Evolutionary conservation across 345 rosid genomes (phyloP).

Genomic region (Acer saccharum): DNA sequence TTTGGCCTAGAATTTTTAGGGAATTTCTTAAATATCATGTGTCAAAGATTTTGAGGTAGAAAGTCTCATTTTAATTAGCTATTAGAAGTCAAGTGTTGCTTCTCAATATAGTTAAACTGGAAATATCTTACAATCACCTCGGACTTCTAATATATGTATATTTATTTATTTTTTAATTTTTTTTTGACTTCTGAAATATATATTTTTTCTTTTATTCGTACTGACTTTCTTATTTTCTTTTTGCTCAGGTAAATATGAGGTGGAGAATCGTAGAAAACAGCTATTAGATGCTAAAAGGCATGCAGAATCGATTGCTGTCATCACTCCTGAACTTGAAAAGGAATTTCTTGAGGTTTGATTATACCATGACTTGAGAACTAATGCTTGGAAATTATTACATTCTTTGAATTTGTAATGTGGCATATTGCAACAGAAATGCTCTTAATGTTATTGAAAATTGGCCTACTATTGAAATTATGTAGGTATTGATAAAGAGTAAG

Average conservation of each 20-base stretch:
- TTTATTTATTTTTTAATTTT: no score
- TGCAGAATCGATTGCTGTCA: constrained; percentile 75
- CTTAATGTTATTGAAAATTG: background rate
- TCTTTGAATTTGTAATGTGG: background rate
- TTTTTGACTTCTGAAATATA: no score
- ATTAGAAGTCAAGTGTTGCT: background rate
- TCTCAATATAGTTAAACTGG: background rate
- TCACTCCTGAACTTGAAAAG: constrained; percentile 80
- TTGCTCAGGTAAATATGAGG: constrained; percentile 65
- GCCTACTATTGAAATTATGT: background rate
- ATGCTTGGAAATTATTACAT: background rate
- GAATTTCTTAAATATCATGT: background rate
- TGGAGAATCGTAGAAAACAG: constrained; percentile 46
- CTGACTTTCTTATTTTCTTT: constrained; percentile 15
- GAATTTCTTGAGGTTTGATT: constrained; percentile 71
- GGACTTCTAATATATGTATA: no score
- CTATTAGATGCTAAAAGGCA: constrained; percentile 72
- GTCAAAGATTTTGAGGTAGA: background rate
- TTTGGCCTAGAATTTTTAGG: background rate
- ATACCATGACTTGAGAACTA: background rate
- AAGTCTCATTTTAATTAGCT: background rate
- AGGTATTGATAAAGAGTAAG: background rate
- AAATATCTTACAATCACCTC: background rate
- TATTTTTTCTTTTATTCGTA: background rate
- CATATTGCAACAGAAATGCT: background rate